Evolutionary conservation across 1,284 basidiomycete species (phyloP).

Genomic region (Naganishia sp.): DNA sequence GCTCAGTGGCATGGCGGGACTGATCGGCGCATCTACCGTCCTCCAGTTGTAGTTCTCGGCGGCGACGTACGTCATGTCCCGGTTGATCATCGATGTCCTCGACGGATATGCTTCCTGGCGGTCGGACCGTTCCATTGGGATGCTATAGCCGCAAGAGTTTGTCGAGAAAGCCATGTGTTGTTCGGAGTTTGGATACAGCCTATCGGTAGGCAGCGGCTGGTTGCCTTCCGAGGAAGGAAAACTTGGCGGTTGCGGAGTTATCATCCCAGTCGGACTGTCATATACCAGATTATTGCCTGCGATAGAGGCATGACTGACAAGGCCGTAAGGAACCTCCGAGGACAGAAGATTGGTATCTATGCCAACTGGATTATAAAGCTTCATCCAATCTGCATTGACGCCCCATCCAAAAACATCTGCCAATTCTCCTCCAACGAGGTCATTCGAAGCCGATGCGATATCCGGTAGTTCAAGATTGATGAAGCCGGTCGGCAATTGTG

Average conservation of each 20-base stretch:
- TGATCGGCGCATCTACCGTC: conserved; percentile 28
- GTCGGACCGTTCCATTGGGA: conserved; percentile 9
- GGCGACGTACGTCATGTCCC: conserved; percentile 8
- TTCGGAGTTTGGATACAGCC: too few species aligned
- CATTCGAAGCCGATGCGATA: neutral
- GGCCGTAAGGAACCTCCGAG: too few species aligned
- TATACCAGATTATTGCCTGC: too few species aligned
- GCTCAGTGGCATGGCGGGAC: conserved; percentile 31
- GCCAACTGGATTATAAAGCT: conserved; percentile 38
- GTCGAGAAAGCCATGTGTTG: too few species aligned
- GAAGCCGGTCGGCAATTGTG: conserved; percentile 20
- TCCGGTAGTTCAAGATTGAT: conserved; percentile 20
- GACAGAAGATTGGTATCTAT: conserved; percentile 40
- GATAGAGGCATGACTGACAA: too few species aligned
- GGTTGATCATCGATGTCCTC: conserved; percentile 21
- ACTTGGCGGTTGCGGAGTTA: too few species aligned
- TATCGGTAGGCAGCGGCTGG: too few species aligned
- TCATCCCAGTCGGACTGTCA: too few species aligned
- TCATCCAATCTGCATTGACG: conserved; percentile 40
- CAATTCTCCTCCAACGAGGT: conserved; percentile 35
- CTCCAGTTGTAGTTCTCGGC: neutral
- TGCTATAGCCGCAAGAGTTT: too few species aligned
- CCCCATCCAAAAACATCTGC: conserved; percentile 46
- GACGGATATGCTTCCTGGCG: conserved; percentile 23
- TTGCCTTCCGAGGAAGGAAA: too few species aligned